Evolutionary conservation across 2,329 filamentous ascomycete genomes (phyloP).

Genomic region (Zymoseptoria ardabiliae): DNA sequence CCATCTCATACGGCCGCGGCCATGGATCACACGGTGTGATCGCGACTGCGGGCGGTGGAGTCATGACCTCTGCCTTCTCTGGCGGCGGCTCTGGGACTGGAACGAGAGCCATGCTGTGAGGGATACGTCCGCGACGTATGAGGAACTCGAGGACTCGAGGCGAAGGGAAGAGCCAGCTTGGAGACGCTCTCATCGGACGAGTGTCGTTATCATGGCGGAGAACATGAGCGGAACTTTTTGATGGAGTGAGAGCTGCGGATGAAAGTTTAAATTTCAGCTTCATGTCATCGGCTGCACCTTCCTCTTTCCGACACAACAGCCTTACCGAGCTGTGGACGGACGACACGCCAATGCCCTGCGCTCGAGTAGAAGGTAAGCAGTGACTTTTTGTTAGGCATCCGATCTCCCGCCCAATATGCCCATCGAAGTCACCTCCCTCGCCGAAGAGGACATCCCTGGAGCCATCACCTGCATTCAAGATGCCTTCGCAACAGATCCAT

Average conservation of each 20-base stretch:
- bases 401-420: constrained; percentile 12
- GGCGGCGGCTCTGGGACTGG: constrained; percentile 16
- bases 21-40: constrained; percentile 52
- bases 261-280: neutral
- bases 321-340: no score
- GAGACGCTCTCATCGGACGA: constrained; percentile 9
- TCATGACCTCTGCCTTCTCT: constrained; percentile 32
- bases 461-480: constrained; percentile 59
- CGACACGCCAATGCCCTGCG: no score
- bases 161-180: constrained; percentile 32
- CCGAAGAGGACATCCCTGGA: constrained; percentile 53
- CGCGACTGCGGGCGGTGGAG: constrained; percentile 42
- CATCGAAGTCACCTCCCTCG: constrained; percentile 51
- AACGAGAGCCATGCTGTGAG: constrained; percentile 24
- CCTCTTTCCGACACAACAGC: neutral
- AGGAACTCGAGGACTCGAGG: constrained; percentile 46
- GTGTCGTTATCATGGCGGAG: neutral
- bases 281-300: neutral
- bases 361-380: no score
- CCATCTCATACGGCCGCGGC: constrained; percentile 70
- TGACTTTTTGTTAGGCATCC: no score
- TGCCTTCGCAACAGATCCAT: constrained; percentile 60
- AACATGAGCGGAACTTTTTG: neutral
- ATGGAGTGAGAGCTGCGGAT: neutral
- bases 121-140: constrained; percentile 37